These are phyloP conservation scores for Phytophthora nicotianae DNA, from an alignment of 352 stramenopile genomes.

Conservation along the genomic window DNA sequence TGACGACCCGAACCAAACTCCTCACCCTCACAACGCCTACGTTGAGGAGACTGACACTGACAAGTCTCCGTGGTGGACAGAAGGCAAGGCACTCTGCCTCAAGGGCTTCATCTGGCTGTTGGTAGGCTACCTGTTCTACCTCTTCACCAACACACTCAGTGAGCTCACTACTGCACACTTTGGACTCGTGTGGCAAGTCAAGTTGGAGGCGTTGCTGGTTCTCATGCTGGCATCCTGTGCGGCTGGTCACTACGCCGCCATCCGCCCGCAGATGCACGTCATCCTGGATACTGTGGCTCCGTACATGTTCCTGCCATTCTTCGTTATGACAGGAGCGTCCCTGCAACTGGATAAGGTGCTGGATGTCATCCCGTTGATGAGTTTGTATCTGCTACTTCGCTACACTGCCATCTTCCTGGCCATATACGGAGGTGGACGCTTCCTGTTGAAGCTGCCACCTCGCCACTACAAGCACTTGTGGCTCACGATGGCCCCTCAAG, in stretches of 20 bases:
- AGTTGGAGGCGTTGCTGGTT: constrained; percentile 69
- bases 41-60: constrained; percentile 39
- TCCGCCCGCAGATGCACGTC: constrained; percentile 74
- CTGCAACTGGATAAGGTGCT: constrained; percentile 71
- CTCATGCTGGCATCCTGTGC: constrained; percentile 66
- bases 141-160: constrained; percentile 59
- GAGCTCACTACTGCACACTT: constrained; percentile 53
- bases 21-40: constrained; percentile 64
- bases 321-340: constrained; percentile 71
- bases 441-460: constrained; percentile 61
- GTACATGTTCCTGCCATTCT: constrained; percentile 78
- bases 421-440: constrained; percentile 55
- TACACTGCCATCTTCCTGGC: constrained; percentile 66
- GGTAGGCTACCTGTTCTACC: constrained; percentile 66
- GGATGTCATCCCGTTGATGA: constrained; percentile 64
- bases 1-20: constrained; percentile 36
- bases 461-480: constrained; percentile 69
- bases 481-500: constrained; percentile 74
- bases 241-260: constrained; percentile 56
- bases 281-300: constrained; percentile 68
- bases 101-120: constrained; percentile 75
- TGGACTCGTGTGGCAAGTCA: constrained; percentile 67
- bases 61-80: constrained; percentile 30
- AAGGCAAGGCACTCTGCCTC: constrained; percentile 45
- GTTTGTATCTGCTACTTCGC: constrained; percentile 58